These are phyloP conservation scores for Symbiodinium pilosum DNA, from an alignment of 73 alveolate genomes.

Conservation along the genomic window DNA sequence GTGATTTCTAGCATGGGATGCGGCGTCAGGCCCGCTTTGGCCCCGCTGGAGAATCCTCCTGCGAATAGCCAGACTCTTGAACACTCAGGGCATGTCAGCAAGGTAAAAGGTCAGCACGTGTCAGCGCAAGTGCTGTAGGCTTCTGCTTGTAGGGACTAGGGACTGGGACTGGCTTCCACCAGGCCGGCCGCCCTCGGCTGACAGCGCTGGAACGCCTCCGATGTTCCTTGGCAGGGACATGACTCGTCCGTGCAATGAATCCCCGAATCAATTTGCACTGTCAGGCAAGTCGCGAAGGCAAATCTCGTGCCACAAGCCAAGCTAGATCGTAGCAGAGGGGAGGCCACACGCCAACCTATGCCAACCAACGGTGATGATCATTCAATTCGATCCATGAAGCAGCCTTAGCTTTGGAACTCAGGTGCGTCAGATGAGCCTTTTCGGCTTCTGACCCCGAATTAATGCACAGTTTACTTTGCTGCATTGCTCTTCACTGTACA, in stretches of 20 bases:
- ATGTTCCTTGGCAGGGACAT: neutral
- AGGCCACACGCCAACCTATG: no score
- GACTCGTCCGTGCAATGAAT: no score
- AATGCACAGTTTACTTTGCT: neutral
- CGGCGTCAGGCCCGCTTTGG: slow-evolving; percentile 35
- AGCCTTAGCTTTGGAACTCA: neutral
- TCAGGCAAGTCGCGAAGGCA: slow-evolving; percentile 1
- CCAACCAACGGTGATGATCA: no score
- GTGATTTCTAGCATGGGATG: no score
- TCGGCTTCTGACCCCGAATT: neutral
- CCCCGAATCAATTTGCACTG: no score
- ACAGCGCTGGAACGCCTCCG: slow-evolving; percentile 50
- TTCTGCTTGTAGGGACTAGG: no score
- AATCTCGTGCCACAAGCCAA: neutral
- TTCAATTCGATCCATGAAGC: no score
- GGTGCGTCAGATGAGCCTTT: slow-evolving; percentile 11
- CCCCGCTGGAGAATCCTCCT: slow-evolving; percentile 59
- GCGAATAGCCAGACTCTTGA: slow-evolving; percentile 16
- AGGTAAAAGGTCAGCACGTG: no score
- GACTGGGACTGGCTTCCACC: no score
- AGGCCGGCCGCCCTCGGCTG: slow-evolving; percentile 92
- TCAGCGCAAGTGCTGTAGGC: no score
- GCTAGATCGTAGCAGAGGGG: neutral
- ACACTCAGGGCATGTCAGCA: neutral
- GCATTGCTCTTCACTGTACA: neutral